These are phyloP conservation scores for Tricladium varicosporioides DNA, from an alignment of 2,329 filamentous ascomycete species.

Conservation along the genomic window DNA sequence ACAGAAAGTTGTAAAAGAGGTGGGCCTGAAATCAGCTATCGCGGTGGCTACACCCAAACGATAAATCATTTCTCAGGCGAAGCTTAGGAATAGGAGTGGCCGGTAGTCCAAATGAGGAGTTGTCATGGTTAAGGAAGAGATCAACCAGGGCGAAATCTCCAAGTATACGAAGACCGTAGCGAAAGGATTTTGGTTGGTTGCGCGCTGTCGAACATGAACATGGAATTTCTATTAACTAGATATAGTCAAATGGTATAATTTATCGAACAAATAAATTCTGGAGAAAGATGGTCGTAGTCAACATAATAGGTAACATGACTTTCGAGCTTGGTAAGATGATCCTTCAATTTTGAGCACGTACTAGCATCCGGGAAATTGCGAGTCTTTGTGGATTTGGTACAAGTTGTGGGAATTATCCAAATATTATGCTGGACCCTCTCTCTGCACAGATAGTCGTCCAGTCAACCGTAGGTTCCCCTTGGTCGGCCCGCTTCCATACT, in stretches of 20 bases:
- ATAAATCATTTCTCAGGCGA: conserved; percentile 17
- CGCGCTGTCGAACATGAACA: too few species aligned
- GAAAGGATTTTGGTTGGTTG: too few species aligned
- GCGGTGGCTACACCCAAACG: conserved; percentile 30
- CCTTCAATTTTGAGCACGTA: too few species aligned
- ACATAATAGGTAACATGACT: background rate
- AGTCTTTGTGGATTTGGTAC: too few species aligned
- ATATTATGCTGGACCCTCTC: conserved; percentile 58
- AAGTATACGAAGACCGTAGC: too few species aligned
- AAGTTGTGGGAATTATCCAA: conserved; percentile 41
- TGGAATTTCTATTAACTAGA: background rate
- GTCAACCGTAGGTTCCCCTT: conserved; percentile 13
- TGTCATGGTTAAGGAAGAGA: background rate
- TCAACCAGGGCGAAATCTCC: background rate
- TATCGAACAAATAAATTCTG: background rate
- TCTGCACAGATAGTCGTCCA: conserved; percentile 58
- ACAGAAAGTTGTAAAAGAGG: conserved; percentile 36
- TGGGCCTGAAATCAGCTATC: conserved; percentile 43
- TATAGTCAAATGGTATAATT: background rate
- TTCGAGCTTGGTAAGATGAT: background rate
- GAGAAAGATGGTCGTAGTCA: background rate
- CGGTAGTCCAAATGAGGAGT: background rate
- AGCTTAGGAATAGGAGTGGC: conserved; percentile 15
- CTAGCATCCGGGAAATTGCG: too few species aligned
- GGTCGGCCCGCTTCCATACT: conserved; percentile 56